Conservation (phyloP, 2,329 filamentous ascomycete species). For the Monosporascus ibericus region DNA sequence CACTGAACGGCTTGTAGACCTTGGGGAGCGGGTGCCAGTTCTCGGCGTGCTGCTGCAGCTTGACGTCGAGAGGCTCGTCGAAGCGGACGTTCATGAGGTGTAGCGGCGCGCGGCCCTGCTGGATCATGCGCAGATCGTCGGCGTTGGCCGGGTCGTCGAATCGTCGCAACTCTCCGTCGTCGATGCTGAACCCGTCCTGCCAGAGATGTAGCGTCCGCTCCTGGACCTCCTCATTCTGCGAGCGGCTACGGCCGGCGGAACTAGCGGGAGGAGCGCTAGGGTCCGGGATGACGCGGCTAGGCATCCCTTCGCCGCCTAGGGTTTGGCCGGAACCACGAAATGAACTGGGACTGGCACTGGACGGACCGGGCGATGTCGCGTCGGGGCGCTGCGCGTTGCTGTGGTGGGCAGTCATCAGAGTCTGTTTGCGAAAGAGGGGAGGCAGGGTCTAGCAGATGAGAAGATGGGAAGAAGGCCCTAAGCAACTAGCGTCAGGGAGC, state of each 20-base stretch:
- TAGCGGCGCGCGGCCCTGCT: conserved; percentile 67
- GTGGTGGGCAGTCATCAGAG: background rate
- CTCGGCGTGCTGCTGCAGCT: conserved; percentile 69
- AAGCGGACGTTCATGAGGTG: conserved; percentile 71
- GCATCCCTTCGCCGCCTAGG: conserved; percentile 69
- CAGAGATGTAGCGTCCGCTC: conserved; percentile 72
- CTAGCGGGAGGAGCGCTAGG: conserved; percentile 33
- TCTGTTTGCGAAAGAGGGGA: background rate
- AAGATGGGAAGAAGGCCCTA: no score
- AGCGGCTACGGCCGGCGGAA: conserved; percentile 21
- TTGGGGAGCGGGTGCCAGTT: conserved; percentile 68
- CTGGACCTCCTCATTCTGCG: conserved; percentile 42
- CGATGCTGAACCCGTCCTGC: conserved; percentile 79
- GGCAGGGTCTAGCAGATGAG: background rate
- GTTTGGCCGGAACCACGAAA: conserved; percentile 71
- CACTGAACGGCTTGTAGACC: conserved; percentile 69
- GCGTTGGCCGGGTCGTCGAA: conserved; percentile 76
- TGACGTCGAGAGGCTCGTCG: conserved; percentile 72
- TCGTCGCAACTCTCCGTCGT: conserved; percentile 70
- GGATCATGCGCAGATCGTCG: conserved; percentile 67
- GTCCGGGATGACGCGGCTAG: conserved; percentile 63
- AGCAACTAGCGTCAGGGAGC: background rate
- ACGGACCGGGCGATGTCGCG: conserved; percentile 40
- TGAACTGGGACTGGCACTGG: conserved; percentile 39
- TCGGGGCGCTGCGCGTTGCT: conserved; percentile 58